A percentile compares a stretch with the other conserved stretches of the same genome.
Evolutionary conservation across 768 basidiomycete species (phyloP).

Genomic region (Neoboletus subvelutipes): DNA sequence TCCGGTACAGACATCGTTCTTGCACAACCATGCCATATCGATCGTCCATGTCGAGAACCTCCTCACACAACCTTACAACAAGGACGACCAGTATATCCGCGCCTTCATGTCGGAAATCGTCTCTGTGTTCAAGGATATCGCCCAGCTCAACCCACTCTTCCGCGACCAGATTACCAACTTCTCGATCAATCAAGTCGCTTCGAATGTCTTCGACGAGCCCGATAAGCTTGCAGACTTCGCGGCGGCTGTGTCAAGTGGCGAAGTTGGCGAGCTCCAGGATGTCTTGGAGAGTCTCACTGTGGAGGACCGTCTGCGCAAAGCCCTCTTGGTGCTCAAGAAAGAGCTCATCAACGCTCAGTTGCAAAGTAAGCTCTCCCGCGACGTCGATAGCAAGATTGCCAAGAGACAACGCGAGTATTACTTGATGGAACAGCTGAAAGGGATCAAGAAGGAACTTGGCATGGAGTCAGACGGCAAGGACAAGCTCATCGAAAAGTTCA

Average conservation of each 20-base stretch:
- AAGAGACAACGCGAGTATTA: slow-evolving; percentile 95
- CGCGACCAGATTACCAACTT: slow-evolving; percentile 98
- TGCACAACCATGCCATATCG: slow-evolving; percentile 78
- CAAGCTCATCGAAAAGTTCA: slow-evolving; percentile 89
- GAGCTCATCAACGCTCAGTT: slow-evolving; percentile 96
- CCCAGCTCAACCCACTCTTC: slow-evolving; percentile 95
- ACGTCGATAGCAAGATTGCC: slow-evolving; percentile 93
- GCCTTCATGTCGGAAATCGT: slow-evolving; percentile 97
- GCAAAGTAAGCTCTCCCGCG: slow-evolving; percentile 87
- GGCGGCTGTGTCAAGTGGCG: slow-evolving; percentile 92
- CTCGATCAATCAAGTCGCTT: slow-evolving; percentile 86
- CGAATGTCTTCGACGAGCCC: slow-evolving; percentile 95
- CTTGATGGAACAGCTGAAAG: slow-evolving; percentile 94
- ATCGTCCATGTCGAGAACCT: slow-evolving; percentile 89
- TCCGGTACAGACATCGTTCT: slow-evolving; percentile 80
- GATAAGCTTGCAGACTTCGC: slow-evolving; percentile 98
- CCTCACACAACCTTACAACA: slow-evolving; percentile 75
- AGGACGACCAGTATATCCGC: slow-evolving; percentile 92
- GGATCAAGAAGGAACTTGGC: slow-evolving; percentile 93
- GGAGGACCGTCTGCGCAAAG: slow-evolving; percentile 87
- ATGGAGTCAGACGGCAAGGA: slow-evolving; percentile 97
- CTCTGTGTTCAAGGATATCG: slow-evolving; percentile 97
- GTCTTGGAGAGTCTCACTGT: slow-evolving; percentile 86
- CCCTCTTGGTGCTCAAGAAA: slow-evolving; percentile 92
- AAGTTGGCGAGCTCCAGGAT: slow-evolving; percentile 88